phyloP scores from a whole-genome alignment of 768 basidiomycete species.

The Hortiboletus flavorubellus region DNA sequence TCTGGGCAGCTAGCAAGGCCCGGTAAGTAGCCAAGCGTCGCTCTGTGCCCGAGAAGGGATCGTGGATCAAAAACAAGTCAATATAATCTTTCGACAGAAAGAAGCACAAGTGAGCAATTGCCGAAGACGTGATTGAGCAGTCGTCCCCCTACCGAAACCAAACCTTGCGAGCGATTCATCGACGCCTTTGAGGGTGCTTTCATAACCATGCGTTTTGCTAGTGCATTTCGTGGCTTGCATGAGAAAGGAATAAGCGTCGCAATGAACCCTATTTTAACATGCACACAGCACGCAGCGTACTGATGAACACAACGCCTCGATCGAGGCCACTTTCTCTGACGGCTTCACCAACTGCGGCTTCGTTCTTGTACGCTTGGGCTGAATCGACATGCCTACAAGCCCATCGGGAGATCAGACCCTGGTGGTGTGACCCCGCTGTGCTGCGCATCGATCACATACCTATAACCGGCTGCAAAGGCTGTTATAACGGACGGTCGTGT shows the following conservation, averaged over 20 bases:
- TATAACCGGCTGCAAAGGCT: constrained; percentile 66
- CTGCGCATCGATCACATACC: constrained; percentile 31
- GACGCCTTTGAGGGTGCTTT: constrained; percentile 54
- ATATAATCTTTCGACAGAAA: constrained; percentile 44
- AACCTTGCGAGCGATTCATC: constrained; percentile 59
- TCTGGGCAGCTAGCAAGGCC: constrained; percentile 60
- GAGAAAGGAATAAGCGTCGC: constrained; percentile 3
- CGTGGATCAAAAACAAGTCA: constrained; percentile 79
- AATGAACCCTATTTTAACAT: neutral
- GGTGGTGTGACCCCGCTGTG: neutral
- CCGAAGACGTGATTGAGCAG: constrained; percentile 4
- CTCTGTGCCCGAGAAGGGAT: constrained; percentile 60
- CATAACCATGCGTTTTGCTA: constrained; percentile 59
- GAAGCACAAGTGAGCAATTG: constrained; percentile 1
- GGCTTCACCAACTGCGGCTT: constrained; percentile 58
- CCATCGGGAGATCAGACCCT: neutral
- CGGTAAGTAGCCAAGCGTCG: constrained; percentile 69
- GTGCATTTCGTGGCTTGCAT: constrained; percentile 61
- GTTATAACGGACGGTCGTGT: constrained; percentile 53
- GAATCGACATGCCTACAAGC: constrained; percentile 63
- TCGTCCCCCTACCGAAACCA: constrained; percentile 47
- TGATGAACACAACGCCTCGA: constrained; percentile 67
- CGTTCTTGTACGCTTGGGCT: constrained; percentile 67
- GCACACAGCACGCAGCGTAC: constrained; percentile 38
- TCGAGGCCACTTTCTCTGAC: constrained; percentile 52